Conservation (phyloP, 139 green algal genomes). For the Chlamydomonas sphaeroides region DNA sequence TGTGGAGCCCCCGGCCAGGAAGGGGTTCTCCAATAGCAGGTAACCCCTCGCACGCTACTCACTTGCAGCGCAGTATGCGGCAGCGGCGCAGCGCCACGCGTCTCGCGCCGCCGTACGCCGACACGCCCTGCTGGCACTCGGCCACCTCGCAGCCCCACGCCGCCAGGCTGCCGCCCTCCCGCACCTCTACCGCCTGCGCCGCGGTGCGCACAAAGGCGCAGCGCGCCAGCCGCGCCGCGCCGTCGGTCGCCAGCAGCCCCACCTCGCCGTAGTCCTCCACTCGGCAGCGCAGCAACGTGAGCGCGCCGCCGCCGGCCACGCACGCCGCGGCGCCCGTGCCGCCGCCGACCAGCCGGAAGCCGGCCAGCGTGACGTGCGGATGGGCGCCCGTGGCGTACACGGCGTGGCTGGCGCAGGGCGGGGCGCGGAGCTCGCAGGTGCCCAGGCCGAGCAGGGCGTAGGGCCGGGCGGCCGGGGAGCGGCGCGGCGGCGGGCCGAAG, state of each 20-base stretch:
- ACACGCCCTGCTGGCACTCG: conserved; percentile 23
- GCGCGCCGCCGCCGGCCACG: neutral
- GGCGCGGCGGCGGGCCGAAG: no score
- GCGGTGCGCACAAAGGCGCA: conserved; percentile 19
- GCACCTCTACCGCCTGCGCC: conserved; percentile 33
- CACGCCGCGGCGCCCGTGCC: conserved; percentile 29
- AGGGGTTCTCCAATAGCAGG: no score
- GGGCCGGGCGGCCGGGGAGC: neutral
- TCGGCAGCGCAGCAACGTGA: conserved; percentile 15
- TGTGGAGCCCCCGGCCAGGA: no score
- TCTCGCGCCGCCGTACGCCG: conserved; percentile 37
- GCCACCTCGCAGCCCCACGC: neutral
- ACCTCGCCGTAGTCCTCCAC: conserved; percentile 39
- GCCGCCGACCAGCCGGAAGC: conserved; percentile 12
- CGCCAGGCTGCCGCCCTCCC: conserved; percentile 8
- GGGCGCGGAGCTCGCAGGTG: neutral
- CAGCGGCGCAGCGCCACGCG: conserved; percentile 12
- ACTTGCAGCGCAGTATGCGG: neutral
- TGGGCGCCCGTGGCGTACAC: neutral
- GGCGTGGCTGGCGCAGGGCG: neutral
- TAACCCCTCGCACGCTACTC: no score
- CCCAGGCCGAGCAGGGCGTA: conserved; percentile 29
- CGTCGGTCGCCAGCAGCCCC: conserved; percentile 12
- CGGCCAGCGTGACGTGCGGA: conserved; percentile 6
- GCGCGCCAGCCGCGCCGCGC: neutral